Conservation (phyloP, 192 early-diverging fungal species). For the Pecoramyces ruminantium region DNA sequence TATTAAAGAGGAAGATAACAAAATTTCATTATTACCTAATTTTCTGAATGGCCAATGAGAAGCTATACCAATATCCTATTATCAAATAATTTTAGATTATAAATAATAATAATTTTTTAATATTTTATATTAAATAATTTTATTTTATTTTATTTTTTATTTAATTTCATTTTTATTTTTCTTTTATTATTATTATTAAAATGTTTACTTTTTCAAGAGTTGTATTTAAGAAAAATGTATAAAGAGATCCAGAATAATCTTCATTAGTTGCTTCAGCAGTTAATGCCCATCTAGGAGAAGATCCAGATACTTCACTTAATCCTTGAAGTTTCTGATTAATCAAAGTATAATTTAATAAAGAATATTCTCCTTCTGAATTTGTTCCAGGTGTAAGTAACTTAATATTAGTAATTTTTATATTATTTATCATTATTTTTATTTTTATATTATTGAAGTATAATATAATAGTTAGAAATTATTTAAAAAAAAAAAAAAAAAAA, state of each 20-base stretch:
- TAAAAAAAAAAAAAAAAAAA: no score
- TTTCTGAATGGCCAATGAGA: constrained; percentile 7
- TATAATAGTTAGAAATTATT: no score
- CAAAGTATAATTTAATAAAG: constrained; percentile 7
- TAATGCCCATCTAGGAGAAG: constrained; percentile 10
- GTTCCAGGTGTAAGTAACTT: constrained; percentile 7
- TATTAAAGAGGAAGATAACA: constrained; percentile 5
- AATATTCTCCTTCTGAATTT: background rate
- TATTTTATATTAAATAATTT: no score
- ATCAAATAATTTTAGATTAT: background rate
- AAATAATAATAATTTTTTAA: no score
- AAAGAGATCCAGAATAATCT: background rate
- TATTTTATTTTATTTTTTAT: no score
- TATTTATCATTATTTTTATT: background rate
- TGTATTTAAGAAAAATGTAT: constrained; percentile 7
- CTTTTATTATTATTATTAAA: no score
- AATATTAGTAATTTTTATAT: background rate
- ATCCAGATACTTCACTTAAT: background rate
- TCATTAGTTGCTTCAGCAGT: background rate
- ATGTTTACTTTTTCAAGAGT: constrained; percentile 7
- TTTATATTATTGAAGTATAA: no score
- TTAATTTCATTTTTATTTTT: no score
- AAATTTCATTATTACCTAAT: constrained; percentile 8
- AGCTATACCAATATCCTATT: constrained; percentile 8
- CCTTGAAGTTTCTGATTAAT: constrained; percentile 2